A percentile compares a stretch with the other conserved stretches of the same genome.
These are phyloP conservation scores for Yarrowia sp. DNA, from an alignment of 805 yeast genomes.

Conservation along the genomic window DNA sequence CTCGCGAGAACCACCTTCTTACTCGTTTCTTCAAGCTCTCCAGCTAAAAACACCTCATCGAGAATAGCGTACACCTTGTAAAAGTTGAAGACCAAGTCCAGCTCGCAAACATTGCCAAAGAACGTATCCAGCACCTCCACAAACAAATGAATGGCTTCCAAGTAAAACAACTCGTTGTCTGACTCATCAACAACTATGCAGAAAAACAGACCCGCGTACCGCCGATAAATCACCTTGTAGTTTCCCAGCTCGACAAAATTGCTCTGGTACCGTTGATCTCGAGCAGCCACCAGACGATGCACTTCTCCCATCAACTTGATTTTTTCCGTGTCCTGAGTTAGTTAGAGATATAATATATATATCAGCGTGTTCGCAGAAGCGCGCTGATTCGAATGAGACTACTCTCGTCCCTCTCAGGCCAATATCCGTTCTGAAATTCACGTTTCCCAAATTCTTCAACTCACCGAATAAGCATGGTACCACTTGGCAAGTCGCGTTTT, in stretches of 20 bases:
- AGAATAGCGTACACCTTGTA: constrained; percentile 75
- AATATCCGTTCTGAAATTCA: background rate
- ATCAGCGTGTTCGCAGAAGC: constrained; percentile 30
- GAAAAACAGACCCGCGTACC: constrained; percentile 91
- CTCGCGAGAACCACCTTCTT: constrained; percentile 65
- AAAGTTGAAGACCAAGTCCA: constrained; percentile 90
- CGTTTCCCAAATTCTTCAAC: constrained; percentile 29
- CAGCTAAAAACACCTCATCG: constrained; percentile 86
- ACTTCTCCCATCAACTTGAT: constrained; percentile 55
- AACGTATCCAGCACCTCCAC: constrained; percentile 85
- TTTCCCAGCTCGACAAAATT: constrained; percentile 73
- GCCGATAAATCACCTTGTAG: constrained; percentile 70
- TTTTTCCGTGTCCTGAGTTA: constrained; percentile 46
- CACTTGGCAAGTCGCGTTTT: constrained; percentile 81
- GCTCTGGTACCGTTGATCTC: constrained; percentile 81
- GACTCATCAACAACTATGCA: constrained; percentile 74
- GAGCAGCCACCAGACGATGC: constrained; percentile 72
- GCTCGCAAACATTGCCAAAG: constrained; percentile 88
- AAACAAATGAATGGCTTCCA: constrained; percentile 81
- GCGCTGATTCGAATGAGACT: constrained; percentile 29
- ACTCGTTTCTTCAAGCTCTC: constrained; percentile 85
- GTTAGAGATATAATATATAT: constrained; percentile 35
- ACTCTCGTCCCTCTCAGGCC: constrained; percentile 32
- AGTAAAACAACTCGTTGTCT: constrained; percentile 78
- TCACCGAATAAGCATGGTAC: constrained; percentile 51